Conservation (phyloP, 1,139 yeast species). For the Pichia sp. region DNA sequence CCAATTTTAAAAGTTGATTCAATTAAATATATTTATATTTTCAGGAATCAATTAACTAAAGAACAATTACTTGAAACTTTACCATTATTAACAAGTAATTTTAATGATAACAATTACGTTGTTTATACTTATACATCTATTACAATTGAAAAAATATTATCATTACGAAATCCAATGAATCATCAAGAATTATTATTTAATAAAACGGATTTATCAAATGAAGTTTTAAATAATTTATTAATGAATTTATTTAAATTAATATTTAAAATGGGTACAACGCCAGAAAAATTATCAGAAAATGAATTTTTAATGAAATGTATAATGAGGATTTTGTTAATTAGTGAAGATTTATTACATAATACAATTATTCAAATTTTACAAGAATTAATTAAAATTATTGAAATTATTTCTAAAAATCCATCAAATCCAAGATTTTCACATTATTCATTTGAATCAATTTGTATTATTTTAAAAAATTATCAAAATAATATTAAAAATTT, state of each 20-base stretch:
- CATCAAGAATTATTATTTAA: conserved; percentile 51
- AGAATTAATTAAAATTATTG: conserved; percentile 65
- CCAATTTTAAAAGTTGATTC: conserved; percentile 88
- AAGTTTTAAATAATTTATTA: conserved; percentile 49
- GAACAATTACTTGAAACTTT: conserved; percentile 73
- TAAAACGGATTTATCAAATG: conserved; percentile 59
- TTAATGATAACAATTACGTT: conserved; percentile 61
- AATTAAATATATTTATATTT: conserved; percentile 80
- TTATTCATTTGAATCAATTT: conserved; percentile 82
- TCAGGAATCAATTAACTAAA: conserved; percentile 88
- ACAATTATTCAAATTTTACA: conserved; percentile 46
- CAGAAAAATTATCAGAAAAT: conserved; percentile 91
- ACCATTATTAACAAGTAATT: conserved; percentile 71
- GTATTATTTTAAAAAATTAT: conserved; percentile 61
- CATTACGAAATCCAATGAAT: conserved; percentile 53
- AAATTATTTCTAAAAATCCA: conserved; percentile 77
- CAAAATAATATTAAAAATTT: conserved; percentile 34
- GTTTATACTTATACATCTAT: conserved; percentile 92
- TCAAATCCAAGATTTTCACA: conserved; percentile 93
- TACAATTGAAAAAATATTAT: conserved; percentile 80
- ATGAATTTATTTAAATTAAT: conserved; percentile 63
- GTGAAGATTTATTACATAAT: conserved; percentile 56
- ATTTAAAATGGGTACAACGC: conserved; percentile 51
- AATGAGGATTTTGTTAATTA: conserved; percentile 74
- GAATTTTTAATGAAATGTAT: conserved; percentile 86